Evolutionary conservation across 371 early-diverging fungal genomes (phyloP), one percentile per base, ranked within the genome.

Genomic region (Mucor racemosus): DNA sequence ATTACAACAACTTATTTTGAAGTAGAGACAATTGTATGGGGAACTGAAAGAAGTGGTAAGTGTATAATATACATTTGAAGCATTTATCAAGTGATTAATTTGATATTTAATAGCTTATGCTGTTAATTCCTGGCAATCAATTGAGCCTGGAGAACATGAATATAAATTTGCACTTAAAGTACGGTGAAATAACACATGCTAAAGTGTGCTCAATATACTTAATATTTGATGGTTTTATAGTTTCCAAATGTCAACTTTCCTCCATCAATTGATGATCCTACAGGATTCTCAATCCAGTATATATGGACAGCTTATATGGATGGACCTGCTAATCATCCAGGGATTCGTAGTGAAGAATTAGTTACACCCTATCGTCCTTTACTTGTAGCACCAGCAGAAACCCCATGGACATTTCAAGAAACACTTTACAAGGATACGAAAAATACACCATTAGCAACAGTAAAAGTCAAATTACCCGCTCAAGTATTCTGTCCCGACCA

Each of bases 121-220:
- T 58, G 65, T 77, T n/a, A 33, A 72, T 36, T 67, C 68, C 36
- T 82, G 82, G 82, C 17, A 73, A 33, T 73, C 77, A 55, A 67
- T 82, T 38, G 69, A 75, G 0, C 58, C 73, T 4, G 79, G 82
- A 7, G 55, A 74, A 11, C 68, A 82, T 58, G 61, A 67, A 17
- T 79, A 61, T 42, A 78, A 78, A 1, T 86, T 86, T 71, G 81
- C 80, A 5, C 66, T 86, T 57, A 86, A 86, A 71, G 82, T 84
- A 73, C 26, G 3, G 26, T 26, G 3, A 26, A 26, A 26, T 26
- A 58, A 6, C 7, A 0, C 9, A 33, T 33, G 3, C 26, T 40
- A 15, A 17, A 15, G 33, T 33, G 48, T 31, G 3, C n/a, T n/a
- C 35, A 55, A 26, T n/a, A 4, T 58, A 38, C n/a, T n/a, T 5